Conservation (phyloP, 495 filamentous ascomycete genomes). For the Xylaria palmicola region DNA sequence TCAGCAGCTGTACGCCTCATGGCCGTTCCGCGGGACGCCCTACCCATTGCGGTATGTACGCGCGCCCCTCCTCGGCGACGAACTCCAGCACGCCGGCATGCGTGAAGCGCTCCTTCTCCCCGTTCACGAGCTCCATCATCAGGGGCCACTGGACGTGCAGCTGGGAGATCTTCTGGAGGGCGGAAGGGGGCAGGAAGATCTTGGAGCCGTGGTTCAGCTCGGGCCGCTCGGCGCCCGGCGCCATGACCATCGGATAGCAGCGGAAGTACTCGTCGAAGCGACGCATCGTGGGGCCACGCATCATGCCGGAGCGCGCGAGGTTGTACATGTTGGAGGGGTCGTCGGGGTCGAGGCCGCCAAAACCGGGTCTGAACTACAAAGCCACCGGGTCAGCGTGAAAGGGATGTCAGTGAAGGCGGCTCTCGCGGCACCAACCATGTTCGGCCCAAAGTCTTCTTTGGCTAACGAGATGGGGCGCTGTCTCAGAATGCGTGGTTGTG, state of each 20-base stretch:
- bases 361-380: conserved; percentile 32
- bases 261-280: conserved; percentile 98
- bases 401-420: neutral
- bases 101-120: conserved; percentile 69
- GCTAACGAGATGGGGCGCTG: conserved; percentile 6
- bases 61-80: conserved; percentile 93
- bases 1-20: conserved; percentile 16
- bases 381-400: too few species aligned
- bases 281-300: conserved; percentile 35
- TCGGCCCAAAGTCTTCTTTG: neutral
- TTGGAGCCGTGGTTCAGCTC: conserved; percentile 95
- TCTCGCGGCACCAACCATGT: conserved; percentile 8
- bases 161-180: conserved; percentile 89
- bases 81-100: conserved; percentile 97
- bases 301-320: conserved; percentile 39
- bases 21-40: conserved; percentile 19
- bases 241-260: conserved; percentile 91
- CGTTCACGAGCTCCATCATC: conserved; percentile 92
- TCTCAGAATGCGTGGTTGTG: neutral
- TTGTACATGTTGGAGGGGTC: conserved; percentile 54
- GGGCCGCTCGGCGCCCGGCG: conserved; percentile 86
- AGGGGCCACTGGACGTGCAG: conserved; percentile 98
- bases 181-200: conserved; percentile 91
- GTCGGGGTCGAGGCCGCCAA: conserved; percentile 54
- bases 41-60: conserved; percentile 95